Conservation (phyloP, 768 basidiomycete genomes). For the Suillus subluteus region DNA sequence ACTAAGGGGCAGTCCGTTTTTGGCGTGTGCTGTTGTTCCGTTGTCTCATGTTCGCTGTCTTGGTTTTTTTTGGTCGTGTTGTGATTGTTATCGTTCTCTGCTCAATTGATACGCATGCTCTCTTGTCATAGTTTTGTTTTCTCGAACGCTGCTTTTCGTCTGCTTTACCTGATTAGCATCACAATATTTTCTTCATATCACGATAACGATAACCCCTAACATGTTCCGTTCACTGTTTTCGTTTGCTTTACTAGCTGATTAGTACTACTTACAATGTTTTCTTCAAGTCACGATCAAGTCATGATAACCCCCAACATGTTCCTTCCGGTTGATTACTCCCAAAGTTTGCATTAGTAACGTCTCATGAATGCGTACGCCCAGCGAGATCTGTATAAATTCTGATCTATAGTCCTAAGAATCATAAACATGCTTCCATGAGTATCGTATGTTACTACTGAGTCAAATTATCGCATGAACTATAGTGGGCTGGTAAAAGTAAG, state of each 20-base stretch:
- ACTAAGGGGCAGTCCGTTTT: not conserved
- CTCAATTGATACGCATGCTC: not conserved
- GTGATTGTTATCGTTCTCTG: not conserved
- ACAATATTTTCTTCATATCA: not conserved
- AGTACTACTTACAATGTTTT: not conserved
- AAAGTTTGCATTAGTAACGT: not conserved
- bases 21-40: not conserved
- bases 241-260: not conserved
- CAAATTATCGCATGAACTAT: conserved; percentile 13
- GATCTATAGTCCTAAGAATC: conserved; percentile 7
- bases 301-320: not conserved
- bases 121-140: not conserved
- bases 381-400: not conserved
- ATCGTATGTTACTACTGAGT: conserved; percentile 6
- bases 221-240: too few species aligned
- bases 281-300: not conserved
- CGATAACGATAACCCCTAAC: not conserved
- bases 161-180: not conserved
- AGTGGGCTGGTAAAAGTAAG: conserved; percentile 6
- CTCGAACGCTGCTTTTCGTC: not conserved
- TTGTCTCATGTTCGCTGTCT: not conserved
- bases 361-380: not conserved
- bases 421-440: conserved; percentile 9
- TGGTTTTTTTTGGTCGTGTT: not conserved
- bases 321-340: not conserved